Evolutionary conservation across 176 grass and related monocot genomes (phyloP).

Genomic region (Paspalum vaginatum): DNA sequence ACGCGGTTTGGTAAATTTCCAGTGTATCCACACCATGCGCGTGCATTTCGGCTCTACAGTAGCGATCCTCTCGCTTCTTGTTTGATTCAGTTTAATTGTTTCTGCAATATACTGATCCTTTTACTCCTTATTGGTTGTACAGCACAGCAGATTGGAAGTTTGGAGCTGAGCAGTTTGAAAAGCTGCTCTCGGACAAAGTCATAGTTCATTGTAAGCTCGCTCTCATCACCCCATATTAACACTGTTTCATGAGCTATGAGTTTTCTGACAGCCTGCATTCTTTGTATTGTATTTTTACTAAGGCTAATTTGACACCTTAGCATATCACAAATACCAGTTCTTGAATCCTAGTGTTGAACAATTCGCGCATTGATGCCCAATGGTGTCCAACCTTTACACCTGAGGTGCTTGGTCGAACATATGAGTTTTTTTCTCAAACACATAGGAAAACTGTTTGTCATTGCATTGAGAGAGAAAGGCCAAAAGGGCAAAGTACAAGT

Average conservation of each 20-base stretch:
- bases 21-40: background rate
- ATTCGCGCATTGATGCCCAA: background rate
- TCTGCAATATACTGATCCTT: slow-evolving; percentile 30
- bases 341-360: slow-evolving; percentile 2
- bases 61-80: background rate
- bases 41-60: background rate
- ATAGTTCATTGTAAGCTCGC: slow-evolving; percentile 88
- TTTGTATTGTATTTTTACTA: background rate
- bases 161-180: slow-evolving; percentile 74
- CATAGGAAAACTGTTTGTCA: background rate
- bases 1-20: background rate
- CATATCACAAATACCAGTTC: slow-evolving; percentile 1
- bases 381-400: background rate
- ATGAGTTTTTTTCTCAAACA: background rate
- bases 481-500: background rate
- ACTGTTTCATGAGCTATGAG: background rate
- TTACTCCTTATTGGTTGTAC: slow-evolving; percentile 43
- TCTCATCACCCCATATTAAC: background rate
- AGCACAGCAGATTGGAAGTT: slow-evolving; percentile 83
- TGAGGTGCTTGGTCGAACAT: background rate
- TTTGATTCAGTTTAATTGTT: background rate
- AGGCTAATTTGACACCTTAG: slow-evolving; percentile 11
- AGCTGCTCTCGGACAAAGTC: slow-evolving; percentile 66
- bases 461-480: background rate
- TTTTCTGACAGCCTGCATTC: background rate